Evolutionary conservation across 2,329 filamentous ascomycete genomes (phyloP).

Genomic region (Aureobasidium namibiae): DNA sequence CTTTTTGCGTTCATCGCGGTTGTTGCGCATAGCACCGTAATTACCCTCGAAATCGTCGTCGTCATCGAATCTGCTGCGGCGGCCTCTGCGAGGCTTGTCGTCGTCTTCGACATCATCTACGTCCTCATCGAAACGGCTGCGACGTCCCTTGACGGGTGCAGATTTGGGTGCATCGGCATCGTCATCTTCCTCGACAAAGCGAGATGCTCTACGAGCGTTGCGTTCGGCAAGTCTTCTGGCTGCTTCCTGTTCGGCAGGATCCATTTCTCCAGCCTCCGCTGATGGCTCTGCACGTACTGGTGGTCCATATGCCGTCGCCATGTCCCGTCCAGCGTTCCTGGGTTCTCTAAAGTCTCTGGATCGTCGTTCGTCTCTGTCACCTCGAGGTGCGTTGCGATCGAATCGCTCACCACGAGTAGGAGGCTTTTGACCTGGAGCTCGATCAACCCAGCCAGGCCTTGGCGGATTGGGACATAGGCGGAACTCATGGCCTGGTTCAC

Average conservation of each 20-base stretch:
- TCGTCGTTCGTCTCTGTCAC: slow-evolving; percentile 2
- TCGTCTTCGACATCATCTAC: slow-evolving; percentile 15
- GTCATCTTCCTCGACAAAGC: slow-evolving; percentile 12
- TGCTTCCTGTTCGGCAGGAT: slow-evolving; percentile 7
- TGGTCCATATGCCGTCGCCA: neutral
- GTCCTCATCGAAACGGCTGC: slow-evolving; percentile 11
- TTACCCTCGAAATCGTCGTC: slow-evolving; percentile 14
- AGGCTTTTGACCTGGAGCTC: neutral
- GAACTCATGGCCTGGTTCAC: slow-evolving; percentile 3
- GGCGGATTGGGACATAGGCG: slow-evolving; percentile 4
- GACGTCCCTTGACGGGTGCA: slow-evolving; percentile 16
- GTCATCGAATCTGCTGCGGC: slow-evolving; percentile 9
- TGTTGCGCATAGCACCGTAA: slow-evolving; percentile 14
- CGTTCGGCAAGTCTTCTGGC: slow-evolving; percentile 10
- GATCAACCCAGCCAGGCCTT: slow-evolving; percentile 7
- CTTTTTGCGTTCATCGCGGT: slow-evolving; percentile 18
- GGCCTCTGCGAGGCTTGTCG: slow-evolving; percentile 7
- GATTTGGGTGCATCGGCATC: neutral
- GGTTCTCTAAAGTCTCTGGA: neutral
- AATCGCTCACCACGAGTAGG: neutral
- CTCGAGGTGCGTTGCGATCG: neutral
- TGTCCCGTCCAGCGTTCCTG: neutral
- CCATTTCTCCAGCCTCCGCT: neutral
- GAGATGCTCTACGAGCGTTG: slow-evolving; percentile 12
- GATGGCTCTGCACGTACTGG: too few species aligned